A percentile compares a stretch with the other conserved stretches of the same genome.
Evolutionary conservation across 352 stramenopile species (phyloP).

Genomic region (Pythium oligandrum): DNA sequence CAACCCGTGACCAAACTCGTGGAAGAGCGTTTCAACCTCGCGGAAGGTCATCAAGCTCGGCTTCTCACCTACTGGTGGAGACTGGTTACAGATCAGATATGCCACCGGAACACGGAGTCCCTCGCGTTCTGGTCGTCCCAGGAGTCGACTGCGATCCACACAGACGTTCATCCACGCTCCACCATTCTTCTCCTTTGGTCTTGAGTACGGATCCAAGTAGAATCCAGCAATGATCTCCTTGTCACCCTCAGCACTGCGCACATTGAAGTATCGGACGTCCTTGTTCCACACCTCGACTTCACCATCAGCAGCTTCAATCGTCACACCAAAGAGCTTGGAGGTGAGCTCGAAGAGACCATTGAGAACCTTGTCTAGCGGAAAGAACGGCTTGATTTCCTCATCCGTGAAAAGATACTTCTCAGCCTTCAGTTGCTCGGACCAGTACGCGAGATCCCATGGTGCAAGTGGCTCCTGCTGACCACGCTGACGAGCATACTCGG

Average conservation of each 20-base stretch:
- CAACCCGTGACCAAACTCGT: conserved; percentile 95
- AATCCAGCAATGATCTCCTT: conserved; percentile 93
- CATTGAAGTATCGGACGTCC: conserved; percentile 96
- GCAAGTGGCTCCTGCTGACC: conserved; percentile 76
- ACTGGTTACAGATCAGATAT: conserved; percentile 98
- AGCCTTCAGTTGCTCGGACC: conserved; percentile 94
- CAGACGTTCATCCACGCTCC: conserved; percentile 98
- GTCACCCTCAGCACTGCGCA: conserved; percentile 72
- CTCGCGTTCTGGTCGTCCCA: conserved; percentile 53
- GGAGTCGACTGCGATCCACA: conserved; percentile 89
- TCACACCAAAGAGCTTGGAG: conserved; percentile 92
- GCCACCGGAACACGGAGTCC: conserved; percentile 89
- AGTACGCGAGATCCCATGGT: conserved; percentile 95
- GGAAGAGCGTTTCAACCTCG: conserved; percentile 96
- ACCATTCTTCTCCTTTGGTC: conserved; percentile 95
- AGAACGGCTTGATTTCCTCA: conserved; percentile 97
- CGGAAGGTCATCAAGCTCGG: conserved; percentile 98
- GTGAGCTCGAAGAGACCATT: conserved; percentile 96
- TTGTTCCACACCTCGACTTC: conserved; percentile 87
- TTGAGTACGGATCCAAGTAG: conserved; percentile 96
- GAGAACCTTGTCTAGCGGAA: conserved; percentile 92
- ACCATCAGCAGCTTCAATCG: conserved; percentile 81
- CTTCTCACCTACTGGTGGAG: conserved; percentile 87
- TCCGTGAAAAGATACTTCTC: conserved; percentile 94
- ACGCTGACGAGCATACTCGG: conserved; percentile 75